phyloP scores from a whole-genome alignment of 768 basidiomycete species.

The Mycena amicta region DNA sequence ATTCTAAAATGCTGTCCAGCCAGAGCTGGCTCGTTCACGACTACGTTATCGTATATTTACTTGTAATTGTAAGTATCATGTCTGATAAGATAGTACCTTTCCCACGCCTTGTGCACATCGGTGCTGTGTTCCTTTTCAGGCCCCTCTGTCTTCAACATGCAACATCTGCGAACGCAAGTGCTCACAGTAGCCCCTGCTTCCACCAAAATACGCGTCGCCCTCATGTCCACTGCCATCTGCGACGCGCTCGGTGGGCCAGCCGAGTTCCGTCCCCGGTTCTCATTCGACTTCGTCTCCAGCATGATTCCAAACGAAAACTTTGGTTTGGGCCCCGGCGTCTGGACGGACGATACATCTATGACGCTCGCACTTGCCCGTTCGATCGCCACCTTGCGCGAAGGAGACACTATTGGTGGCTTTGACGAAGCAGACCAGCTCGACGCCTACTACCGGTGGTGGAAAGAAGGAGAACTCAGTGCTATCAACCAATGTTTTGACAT shows the following conservation, averaged over 20 bases:
- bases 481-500: constrained; percentile 43
- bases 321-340: constrained; percentile 38
- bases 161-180: constrained; percentile 22
- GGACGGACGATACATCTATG: constrained; percentile 55
- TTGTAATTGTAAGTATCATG: too few species aligned
- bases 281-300: constrained; percentile 36
- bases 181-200: constrained; percentile 28
- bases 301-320: constrained; percentile 46
- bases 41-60: background rate
- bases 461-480: constrained; percentile 36
- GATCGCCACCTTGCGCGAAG: constrained; percentile 33
- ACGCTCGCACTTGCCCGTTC: constrained; percentile 47
- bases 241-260: constrained; percentile 50
- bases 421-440: constrained; percentile 38
- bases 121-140: too few species aligned
- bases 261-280: constrained; percentile 42
- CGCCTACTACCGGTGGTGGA: constrained; percentile 37
- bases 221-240: constrained; percentile 44
- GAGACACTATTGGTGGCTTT: constrained; percentile 36
- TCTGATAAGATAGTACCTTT: too few species aligned
- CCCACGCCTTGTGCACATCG: too few species aligned
- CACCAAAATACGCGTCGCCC: constrained; percentile 43
- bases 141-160: background rate
- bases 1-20: background rate
- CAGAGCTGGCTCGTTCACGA: background rate